A percentile compares a stretch with the other conserved stretches of the same genome.
These are phyloP conservation scores for maize (Zea mays) DNA, from an alignment of 176 grass and related monocot species.

Conservation along the genomic window DNA sequence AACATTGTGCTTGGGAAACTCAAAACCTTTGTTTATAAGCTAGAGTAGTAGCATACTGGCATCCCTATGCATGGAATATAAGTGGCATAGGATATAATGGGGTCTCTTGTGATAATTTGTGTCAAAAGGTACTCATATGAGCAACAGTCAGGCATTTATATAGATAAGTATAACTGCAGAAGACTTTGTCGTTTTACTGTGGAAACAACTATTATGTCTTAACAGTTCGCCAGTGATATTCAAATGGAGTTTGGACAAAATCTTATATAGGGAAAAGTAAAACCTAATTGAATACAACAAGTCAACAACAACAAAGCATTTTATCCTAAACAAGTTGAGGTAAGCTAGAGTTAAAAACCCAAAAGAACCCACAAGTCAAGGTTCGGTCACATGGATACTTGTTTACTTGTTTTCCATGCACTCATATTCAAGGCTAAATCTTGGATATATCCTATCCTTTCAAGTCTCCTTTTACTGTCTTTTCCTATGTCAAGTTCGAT, in stretches of 20 bases:
- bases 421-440: no score
- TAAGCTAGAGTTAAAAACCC: no score
- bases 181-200: slow-evolving; percentile 1
- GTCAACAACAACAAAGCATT: no score
- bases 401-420: no score
- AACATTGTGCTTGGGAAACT: neutral
- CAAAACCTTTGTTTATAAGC: slow-evolving; percentile 29
- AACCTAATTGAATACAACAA: slow-evolving; percentile 23
- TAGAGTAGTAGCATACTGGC: slow-evolving; percentile 6
- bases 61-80: neutral
- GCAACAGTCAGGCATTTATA: neutral
- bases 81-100: neutral
- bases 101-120: slow-evolving; percentile 22
- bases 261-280: neutral
- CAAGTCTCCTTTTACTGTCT: no score
- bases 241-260: slow-evolving; percentile 10
- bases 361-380: no score
- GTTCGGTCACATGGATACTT: no score
- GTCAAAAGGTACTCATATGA: neutral
- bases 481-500: no score
- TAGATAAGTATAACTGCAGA: neutral
- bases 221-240: neutral
- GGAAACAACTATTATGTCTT: slow-evolving; percentile 17
- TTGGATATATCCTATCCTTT: no score
- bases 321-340: no score